These are phyloP conservation scores for Lodderomyces orthopsilosis DNA, from an alignment of 1,139 yeast genomes.

Conservation along the genomic window DNA sequence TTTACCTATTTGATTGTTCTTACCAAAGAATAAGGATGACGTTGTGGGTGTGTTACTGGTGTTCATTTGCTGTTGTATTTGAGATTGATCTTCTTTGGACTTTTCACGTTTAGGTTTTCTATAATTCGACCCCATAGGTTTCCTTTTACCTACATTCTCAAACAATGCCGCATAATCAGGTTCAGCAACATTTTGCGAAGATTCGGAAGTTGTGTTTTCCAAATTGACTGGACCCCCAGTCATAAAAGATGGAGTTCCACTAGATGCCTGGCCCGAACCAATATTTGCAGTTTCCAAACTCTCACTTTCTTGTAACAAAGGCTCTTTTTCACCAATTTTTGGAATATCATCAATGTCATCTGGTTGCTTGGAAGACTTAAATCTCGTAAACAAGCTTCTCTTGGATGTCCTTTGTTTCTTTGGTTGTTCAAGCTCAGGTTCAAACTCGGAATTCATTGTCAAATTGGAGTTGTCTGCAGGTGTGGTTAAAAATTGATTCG, in stretches of 20 bases:
- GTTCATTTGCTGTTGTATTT: conserved; percentile 3
- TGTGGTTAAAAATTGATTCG: conserved; percentile 6
- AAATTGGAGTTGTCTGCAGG: conserved; percentile 15
- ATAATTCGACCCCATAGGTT: conserved; percentile 25
- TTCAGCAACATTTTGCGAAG: conserved; percentile 18
- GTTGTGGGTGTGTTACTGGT: neutral
- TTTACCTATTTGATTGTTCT: neutral
- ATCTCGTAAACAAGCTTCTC: conserved; percentile 41
- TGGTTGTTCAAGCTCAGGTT: conserved; percentile 17
- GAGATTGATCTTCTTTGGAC: conserved; percentile 16
- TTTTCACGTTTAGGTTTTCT: conserved; percentile 20
- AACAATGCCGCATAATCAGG: conserved; percentile 49
- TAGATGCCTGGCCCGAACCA: conserved; percentile 18
- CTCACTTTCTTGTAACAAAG: conserved; percentile 13
- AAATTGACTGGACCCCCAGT: conserved; percentile 13
- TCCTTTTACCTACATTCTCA: conserved; percentile 45
- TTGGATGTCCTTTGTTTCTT: conserved; percentile 34
- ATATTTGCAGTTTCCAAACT: conserved; percentile 15
- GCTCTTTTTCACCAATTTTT: conserved; percentile 6
- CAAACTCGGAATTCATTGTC: conserved; percentile 16
- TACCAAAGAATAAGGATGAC: conserved; percentile 14
- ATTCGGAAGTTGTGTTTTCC: conserved; percentile 14
- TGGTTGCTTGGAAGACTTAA: conserved; percentile 31
- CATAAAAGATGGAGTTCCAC: conserved; percentile 27
- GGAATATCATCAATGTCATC: conserved; percentile 10